phyloP scores from a whole-genome alignment of 352 stramenopile genomes.

The Pythium folliculosum region DNA sequence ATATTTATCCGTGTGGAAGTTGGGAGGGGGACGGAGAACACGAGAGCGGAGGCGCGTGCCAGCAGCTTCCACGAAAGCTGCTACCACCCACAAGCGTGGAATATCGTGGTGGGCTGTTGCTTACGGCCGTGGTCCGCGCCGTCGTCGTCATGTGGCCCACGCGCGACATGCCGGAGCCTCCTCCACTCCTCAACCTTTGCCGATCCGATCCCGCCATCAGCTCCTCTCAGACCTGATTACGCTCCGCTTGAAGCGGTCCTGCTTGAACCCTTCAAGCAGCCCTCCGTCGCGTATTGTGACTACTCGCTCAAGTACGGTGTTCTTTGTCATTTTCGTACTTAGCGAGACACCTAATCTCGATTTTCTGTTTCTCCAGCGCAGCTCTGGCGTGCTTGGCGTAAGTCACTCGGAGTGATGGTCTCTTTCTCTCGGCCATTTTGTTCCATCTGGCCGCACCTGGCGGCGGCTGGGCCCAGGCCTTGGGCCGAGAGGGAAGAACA shows the following conservation, averaged over 20 bases:
- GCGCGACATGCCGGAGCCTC: no score
- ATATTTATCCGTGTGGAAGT: background rate
- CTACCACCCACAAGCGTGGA: no score
- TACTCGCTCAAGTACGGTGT: background rate
- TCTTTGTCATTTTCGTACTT: slow-evolving; percentile 2
- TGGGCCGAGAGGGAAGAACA: background rate
- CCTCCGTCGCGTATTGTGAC: background rate
- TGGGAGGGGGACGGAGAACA: background rate
- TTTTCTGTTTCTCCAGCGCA: background rate
- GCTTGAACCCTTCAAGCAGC: no score
- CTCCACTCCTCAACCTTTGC: no score
- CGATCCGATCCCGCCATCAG: no score
- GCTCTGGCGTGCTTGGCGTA: slow-evolving; percentile 6
- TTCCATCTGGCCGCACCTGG: background rate
- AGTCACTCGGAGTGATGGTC: slow-evolving; percentile 13
- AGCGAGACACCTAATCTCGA: background rate
- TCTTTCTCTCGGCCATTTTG: background rate
- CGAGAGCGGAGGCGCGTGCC: background rate
- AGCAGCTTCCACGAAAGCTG: no score
- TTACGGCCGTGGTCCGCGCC: no score
- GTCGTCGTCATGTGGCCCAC: no score
- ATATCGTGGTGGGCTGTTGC: no score
- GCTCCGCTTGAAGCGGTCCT: no score
- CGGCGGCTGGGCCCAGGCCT: background rate
- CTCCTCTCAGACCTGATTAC: no score